Evolutionary conservation across 495 filamentous ascomycete species (phyloP), one percentile per base, ranked within the genome.

Genomic region (Aspergillus asperescens): DNA sequence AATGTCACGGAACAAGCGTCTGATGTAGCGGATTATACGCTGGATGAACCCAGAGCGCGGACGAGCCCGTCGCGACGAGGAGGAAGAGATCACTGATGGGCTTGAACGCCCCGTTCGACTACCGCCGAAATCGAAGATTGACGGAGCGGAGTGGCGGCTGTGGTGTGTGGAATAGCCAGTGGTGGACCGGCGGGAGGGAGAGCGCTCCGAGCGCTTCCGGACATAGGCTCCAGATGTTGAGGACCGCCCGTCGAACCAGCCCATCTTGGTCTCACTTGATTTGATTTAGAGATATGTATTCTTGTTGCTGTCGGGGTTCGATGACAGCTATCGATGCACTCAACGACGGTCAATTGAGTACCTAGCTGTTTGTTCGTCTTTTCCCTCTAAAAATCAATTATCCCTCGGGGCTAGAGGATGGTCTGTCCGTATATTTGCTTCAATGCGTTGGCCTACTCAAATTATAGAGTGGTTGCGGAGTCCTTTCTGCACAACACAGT

Each of bases 31-130:
- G 60, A 88, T 65, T 31, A 89, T 73, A 51, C 83, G 83, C 52
- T 79, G 65, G 50, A 93, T 67, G 70, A 89, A 93, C 56, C 86
- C 87, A 18, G 80, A 76, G 39, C 90, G 86, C 12, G 90, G 85
- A 4, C 70, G 83, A 65, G 66, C 88, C 69, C 71, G 80, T 73
- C 83, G 72, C 12, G 73, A 72, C 7, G 69, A 70, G 2, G 77
- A 88, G 16, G 84, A 84, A 76, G 73, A 77, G 50, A 77, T 83
- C 64, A 78, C 75, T 27, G 72, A 75, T n/a, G 72, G 71, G 51
- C 66, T 74, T 9, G 74, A 71, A 34, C 69, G 63, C 29, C 56
- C 59, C 19, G 37, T 48, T 7, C 52, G 49, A n/a, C 65, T 61
- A 22, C 68, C 67, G 32, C 69, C 68, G n/a, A 79, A 59, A 54